phyloP scores from a whole-genome alignment of 1,284 basidiomycete species.

The Cutaneotrichosporon spelunceum region DNA sequence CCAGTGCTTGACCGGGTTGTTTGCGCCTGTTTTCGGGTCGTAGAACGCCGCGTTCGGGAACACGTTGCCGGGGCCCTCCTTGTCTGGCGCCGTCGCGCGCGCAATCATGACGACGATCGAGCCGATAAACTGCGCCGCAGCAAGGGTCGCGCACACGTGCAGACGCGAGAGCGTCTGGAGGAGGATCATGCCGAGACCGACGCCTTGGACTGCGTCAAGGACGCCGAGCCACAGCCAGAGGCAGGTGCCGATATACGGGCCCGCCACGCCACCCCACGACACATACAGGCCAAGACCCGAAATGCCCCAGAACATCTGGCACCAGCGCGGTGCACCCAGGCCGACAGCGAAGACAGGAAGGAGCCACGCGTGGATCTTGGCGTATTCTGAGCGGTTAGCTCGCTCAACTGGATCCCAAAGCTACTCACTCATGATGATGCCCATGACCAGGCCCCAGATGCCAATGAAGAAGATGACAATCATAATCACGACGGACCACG shows the following conservation, averaged over 20 bases:
- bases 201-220: conserved; percentile 85
- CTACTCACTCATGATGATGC: conserved; percentile 62
- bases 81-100: conserved; percentile 49
- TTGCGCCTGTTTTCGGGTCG: conserved; percentile 62
- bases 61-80: conserved; percentile 74
- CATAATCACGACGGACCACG: conserved; percentile 76
- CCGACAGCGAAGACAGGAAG: conserved; percentile 89
- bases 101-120: conserved; percentile 52
- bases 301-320: conserved; percentile 62
- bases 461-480: conserved; percentile 78
- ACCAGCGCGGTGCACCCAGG: conserved; percentile 86
- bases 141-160: conserved; percentile 86
- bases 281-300: conserved; percentile 64
- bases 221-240: conserved; percentile 93
- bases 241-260: conserved; percentile 79
- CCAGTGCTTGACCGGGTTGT: conserved; percentile 49
- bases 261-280: conserved; percentile 78
- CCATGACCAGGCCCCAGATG: conserved; percentile 73
- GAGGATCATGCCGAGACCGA: conserved; percentile 88
- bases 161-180: conserved; percentile 86
- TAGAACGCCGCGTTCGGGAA: conserved; percentile 89
- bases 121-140: conserved; percentile 65
- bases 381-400: conserved; percentile 57
- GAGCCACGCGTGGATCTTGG: conserved; percentile 89
- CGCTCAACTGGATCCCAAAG: not conserved